These are phyloP conservation scores for Cenchrus purpureus DNA, from an alignment of 176 grass and related monocot species.

Conservation along the genomic window DNA sequence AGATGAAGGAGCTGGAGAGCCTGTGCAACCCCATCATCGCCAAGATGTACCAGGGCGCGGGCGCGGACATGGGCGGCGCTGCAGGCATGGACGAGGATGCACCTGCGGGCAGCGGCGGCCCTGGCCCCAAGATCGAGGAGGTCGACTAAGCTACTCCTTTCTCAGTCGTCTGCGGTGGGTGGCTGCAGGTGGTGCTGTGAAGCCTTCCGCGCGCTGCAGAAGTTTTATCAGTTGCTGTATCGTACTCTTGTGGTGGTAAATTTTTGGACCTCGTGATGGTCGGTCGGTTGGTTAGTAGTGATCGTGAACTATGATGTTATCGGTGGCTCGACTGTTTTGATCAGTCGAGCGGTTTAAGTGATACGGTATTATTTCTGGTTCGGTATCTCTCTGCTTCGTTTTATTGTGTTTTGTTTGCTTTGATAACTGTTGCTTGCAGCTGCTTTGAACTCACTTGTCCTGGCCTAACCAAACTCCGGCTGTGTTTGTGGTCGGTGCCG, in stretches of 20 bases:
- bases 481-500: no score
- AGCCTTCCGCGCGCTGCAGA: no score
- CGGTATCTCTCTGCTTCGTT: background rate
- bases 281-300: background rate
- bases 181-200: no score
- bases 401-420: background rate
- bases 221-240: conserved; percentile 2
- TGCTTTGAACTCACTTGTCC: no score
- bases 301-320: background rate
- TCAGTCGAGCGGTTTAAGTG: background rate
- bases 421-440: no score
- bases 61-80: conserved; percentile 34
- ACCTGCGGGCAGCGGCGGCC: conserved; percentile 3
- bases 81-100: conserved; percentile 57
- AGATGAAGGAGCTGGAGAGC: conserved; percentile 69
- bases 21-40: conserved; percentile 70
- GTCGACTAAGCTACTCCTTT: conserved; percentile 20
- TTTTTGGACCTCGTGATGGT: conserved; percentile 11
- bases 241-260: background rate
- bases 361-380: conserved; percentile 7
- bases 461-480: no score
- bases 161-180: background rate
- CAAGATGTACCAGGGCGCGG: conserved; percentile 64
- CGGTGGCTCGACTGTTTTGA: background rate
- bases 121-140: conserved; percentile 70